Percentiles rank a stretch among this genome's conserved stretches.
phyloP scores from a whole-genome alignment of 2,329 filamentous ascomycete genomes.

The Fusarium newnesense region DNA sequence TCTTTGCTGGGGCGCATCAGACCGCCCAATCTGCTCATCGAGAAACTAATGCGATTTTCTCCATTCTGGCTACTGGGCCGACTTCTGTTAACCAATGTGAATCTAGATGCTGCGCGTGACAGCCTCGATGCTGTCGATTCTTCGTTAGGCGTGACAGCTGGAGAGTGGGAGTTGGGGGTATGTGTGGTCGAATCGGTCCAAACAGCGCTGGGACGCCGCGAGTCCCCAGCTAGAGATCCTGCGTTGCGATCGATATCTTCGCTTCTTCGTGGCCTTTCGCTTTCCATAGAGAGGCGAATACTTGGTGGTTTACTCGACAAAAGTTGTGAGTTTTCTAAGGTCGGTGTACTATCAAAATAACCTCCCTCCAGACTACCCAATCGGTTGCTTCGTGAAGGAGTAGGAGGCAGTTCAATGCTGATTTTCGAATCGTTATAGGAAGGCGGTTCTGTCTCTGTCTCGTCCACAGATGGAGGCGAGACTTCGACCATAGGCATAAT shows the following conservation, averaged over 20 bases:
- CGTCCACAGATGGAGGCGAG: conserved; percentile 58
- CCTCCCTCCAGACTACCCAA: conserved; percentile 37
- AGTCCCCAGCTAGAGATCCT: conserved; percentile 48
- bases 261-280: conserved; percentile 62
- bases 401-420: conserved; percentile 51
- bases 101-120: conserved; percentile 67
- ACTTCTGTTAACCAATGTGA: conserved; percentile 61
- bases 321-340: conserved; percentile 30
- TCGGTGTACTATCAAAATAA: conserved; percentile 43
- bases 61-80: conserved; percentile 68
- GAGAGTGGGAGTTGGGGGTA: conserved; percentile 52
- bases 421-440: conserved; percentile 66
- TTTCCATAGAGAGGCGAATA: conserved; percentile 66
- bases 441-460: conserved; percentile 63
- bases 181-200: conserved; percentile 57
- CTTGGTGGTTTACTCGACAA: conserved; percentile 55
- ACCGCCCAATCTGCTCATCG: conserved; percentile 65
- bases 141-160: conserved; percentile 59
- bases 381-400: conserved; percentile 34
- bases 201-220: conserved; percentile 62
- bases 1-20: conserved; percentile 65
- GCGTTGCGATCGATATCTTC: conserved; percentile 56
- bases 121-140: conserved; percentile 65
- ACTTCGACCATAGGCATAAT: conserved; percentile 87
- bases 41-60: conserved; percentile 67